Conservation (phyloP, 2,329 filamentous ascomycete genomes). For the Metarhizium robertsii region DNA sequence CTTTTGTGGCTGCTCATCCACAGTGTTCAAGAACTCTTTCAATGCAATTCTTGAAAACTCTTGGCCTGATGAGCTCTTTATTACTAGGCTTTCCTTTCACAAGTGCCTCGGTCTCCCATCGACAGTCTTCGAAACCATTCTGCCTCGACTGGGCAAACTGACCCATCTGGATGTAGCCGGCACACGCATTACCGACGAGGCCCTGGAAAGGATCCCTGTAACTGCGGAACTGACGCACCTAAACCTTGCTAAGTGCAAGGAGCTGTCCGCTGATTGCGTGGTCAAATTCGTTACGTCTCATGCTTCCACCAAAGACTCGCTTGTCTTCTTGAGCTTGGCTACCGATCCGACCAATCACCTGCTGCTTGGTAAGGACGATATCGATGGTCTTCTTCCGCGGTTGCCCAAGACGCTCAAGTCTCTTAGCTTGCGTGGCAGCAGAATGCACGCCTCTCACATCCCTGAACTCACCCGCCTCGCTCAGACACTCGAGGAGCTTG, state of each 20-base stretch:
- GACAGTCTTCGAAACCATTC: conserved; percentile 55
- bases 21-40: conserved; percentile 58
- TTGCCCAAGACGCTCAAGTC: conserved; percentile 62
- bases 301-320: conserved; percentile 52
- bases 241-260: conserved; percentile 67
- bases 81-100: conserved; percentile 66
- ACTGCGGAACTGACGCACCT: conserved; percentile 67
- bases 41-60: conserved; percentile 40
- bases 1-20: conserved; percentile 67
- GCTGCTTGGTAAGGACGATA: conserved; percentile 55
- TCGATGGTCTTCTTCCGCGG: conserved; percentile 54
- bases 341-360: conserved; percentile 65
- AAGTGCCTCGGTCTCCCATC: conserved; percentile 66
- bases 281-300: conserved; percentile 64
- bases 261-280: conserved; percentile 55
- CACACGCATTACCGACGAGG: conserved; percentile 64
- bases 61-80: conserved; percentile 45
- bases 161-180: conserved; percentile 76
- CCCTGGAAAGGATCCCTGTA: conserved; percentile 60
- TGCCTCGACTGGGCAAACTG: conserved; percentile 59
- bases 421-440: conserved; percentile 66
- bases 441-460: conserved; percentile 57
- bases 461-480: conserved; percentile 54
- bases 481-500: conserved; percentile 65
- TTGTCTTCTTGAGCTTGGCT: conserved; percentile 65